Evolutionary conservation across 257 asterid genomes (phyloP), one percentile per base, ranked within the genome.

Genomic region (Capsicum chinense): DNA sequence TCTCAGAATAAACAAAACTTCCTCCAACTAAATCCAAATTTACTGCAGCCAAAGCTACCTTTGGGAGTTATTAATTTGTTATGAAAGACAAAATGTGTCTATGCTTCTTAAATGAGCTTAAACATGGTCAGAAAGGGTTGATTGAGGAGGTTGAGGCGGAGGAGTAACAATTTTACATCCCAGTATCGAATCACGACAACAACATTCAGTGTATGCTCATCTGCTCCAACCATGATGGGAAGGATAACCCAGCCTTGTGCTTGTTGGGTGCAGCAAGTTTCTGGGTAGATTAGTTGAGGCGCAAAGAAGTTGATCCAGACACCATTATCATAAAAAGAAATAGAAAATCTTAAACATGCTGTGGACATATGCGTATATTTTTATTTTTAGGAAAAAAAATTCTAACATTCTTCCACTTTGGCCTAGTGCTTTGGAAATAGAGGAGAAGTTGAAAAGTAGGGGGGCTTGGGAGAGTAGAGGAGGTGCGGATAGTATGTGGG

Each of bases 1-100:
- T 74, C 59, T 74, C 60, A 74, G 58, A 74, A 74, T 74, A 74
- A 19, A 74, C 80, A 48, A 52, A 74, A 74, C 19, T 74, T 74
- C 60, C 12, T 48, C 78, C 78, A 69, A 48, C 60, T 48, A 74
- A 48, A 50, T 74, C 60, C 60, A 26, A 48, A 19, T 74, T 48
- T 48, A 10, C 12, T 48, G 60, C 60, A 74, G 59, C 11, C 6
- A 42, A 74, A 74, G 79, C 50, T 74, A 19, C 44, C 42, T 21
- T 74, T 74, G 6, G 33, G 42, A 19, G 80, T 59, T 74, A 74
- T 73, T 74, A 74, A 19, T 74, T 48, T 12, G 60, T 74, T 44
- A 48, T 74, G 60, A 74, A 74, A 42, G 80, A 73, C 59, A 73
- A 56, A 48, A 48, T 50, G 60, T 12, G 37, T 3, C 80, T 19